Evolutionary conservation across 106 monocot species (phyloP).

Genomic region (Acorus calamus): DNA sequence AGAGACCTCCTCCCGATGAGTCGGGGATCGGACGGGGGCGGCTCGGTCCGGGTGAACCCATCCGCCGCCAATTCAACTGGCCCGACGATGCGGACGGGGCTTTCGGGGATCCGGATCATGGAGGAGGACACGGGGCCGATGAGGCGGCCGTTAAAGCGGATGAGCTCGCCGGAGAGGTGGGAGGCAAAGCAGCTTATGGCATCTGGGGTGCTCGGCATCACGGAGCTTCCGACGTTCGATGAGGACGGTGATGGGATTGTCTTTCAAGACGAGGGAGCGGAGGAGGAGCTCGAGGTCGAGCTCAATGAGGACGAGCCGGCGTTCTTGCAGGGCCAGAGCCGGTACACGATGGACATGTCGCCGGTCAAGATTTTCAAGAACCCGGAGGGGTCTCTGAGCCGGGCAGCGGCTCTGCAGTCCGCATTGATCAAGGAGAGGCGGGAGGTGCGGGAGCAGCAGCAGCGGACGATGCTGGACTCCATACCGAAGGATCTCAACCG

Average conservation of each 20-base stretch:
- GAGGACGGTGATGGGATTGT: conserved; percentile 83
- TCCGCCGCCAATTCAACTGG: conserved; percentile 22
- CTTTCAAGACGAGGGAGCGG: conserved; percentile 87
- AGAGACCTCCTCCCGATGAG: conserved; percentile 70
- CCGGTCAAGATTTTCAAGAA: conserved; percentile 98
- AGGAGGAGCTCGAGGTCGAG: conserved; percentile 91
- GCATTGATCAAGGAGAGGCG: conserved; percentile 94
- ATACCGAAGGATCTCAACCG: conserved; percentile 96
- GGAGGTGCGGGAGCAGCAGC: conserved; percentile 91
- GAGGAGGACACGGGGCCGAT: conserved; percentile 37
- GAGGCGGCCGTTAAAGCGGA: conserved; percentile 76
- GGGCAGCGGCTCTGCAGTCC: conserved; percentile 87
- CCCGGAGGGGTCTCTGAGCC: conserved; percentile 85
- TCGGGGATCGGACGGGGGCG: conserved; percentile 46
- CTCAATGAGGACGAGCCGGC: conserved; percentile 93
- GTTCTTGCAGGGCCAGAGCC: conserved; percentile 88
- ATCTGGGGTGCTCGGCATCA: conserved; percentile 60
- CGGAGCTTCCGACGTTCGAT: conserved; percentile 73
- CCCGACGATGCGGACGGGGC: conserved; percentile 37
- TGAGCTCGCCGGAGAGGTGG: conserved; percentile 97
- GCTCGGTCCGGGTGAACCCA: conserved; percentile 43
- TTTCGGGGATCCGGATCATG: conserved; percentile 67
- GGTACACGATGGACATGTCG: conserved; percentile 91
- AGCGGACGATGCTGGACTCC: conserved; percentile 90
- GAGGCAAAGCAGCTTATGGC: conserved; percentile 92